Conservation (phyloP, 1,139 yeast genomes). For the Barnettozyma hawaiiensis region DNA sequence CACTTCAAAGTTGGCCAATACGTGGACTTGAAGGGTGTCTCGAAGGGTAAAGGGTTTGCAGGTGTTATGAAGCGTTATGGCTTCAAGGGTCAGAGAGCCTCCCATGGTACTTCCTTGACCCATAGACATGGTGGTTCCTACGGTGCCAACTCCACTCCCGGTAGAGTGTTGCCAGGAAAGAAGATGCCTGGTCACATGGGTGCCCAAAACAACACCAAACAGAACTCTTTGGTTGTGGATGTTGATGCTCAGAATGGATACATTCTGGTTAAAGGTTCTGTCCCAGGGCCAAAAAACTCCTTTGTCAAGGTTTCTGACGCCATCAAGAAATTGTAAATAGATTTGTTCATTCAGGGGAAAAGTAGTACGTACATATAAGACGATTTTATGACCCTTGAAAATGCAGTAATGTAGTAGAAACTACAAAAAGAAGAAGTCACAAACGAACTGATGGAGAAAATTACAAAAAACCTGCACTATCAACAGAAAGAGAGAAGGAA, state of each 20-base stretch:
- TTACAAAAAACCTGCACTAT: no score
- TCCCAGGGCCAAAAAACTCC: constrained; percentile 83
- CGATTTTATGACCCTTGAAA: background rate
- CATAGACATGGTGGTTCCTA: constrained; percentile 98
- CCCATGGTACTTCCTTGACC: constrained; percentile 93
- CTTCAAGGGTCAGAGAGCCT: constrained; percentile 84
- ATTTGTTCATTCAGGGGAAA: no score
- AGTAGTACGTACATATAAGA: background rate
- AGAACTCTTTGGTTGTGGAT: constrained; percentile 71
- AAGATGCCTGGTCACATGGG: constrained; percentile 99
- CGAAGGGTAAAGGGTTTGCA: constrained; percentile 95
- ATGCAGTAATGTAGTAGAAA: background rate
- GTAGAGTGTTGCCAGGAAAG: constrained; percentile 93
- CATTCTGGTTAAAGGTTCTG: constrained; percentile 79
- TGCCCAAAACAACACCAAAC: constrained; percentile 62
- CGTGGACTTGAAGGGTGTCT: constrained; percentile 71
- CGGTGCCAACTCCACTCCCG: constrained; percentile 89
- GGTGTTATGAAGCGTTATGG: constrained; percentile 98
- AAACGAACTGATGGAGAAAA: no score
- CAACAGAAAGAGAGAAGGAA: no score
- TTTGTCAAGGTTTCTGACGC: constrained; percentile 79
- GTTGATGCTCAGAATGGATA: constrained; percentile 79
- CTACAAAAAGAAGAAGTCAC: background rate
- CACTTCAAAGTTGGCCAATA: constrained; percentile 79
- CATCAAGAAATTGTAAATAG: constrained; percentile 21